Evolutionary conservation across 495 filamentous ascomycete species (phyloP), one percentile per base, ranked within the genome.

Genomic region (Hyaloscypha hepaticicola): DNA sequence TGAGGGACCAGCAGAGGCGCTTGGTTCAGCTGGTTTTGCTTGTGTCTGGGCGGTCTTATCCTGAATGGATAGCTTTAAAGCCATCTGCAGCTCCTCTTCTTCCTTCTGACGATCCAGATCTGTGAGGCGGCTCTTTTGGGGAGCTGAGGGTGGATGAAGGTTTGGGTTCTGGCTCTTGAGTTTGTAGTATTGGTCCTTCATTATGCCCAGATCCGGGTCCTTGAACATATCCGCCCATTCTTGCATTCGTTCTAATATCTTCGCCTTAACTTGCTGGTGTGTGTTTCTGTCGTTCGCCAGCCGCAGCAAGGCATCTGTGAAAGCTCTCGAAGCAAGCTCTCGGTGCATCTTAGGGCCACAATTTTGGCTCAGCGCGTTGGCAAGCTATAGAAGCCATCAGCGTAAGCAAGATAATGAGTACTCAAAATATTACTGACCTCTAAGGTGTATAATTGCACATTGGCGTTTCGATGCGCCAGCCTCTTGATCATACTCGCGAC

Each of bases 381-480:
- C 93, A 66, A 99, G 89, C 87, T 89, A 72, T 61, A 50, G 25
- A n/a, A 38, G 26, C 14, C 5, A 58, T 58, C 22, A 61, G 49
- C 27, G 38, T 25, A 26, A 31, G 19, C 24, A 19, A 12, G 56
- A 50, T 21, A 9, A 56, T 45, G 27, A 29, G 29, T 29, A 34
- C 28, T 8, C 24, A 24, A 16, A 45, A 45, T 24, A 8, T 51
- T 24, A 33, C 83, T 53, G 70, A 95, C 92, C 84, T 99, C 95
- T 63, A 99, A 83, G 22, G 95, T 98, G 74, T 99, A 99, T 33
- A 99, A 83, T 78, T 99, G 95, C n/a, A 99, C 95, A 77, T 99
- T 98, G 62, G 95, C 95, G 78, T 99, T 99, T 65, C 95, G 87
- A 78, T 99, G 94, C 61, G 95, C 96, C 67, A 99, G 82, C 64